Evolutionary conservation across 2,329 filamentous ascomycete genomes (phyloP).

Genomic region (Beauveria caledonica): DNA sequence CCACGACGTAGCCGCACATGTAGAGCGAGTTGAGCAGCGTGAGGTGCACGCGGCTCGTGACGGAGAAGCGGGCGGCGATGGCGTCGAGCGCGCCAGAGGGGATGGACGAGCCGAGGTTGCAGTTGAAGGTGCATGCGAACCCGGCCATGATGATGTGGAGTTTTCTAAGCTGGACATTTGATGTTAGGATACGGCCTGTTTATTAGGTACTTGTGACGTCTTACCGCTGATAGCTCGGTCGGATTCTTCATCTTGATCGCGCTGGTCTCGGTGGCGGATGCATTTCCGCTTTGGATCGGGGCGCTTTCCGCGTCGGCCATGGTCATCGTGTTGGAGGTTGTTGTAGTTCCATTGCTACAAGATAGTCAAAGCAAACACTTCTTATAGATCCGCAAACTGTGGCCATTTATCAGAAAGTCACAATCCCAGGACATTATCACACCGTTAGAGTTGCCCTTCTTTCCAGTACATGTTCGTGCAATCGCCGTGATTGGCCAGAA

Average conservation of each 20-base stretch:
- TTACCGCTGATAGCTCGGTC: constrained; percentile 23
- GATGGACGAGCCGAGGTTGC: constrained; percentile 29
- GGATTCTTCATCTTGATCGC: constrained; percentile 10
- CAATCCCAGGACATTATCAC: background rate
- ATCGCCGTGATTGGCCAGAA: constrained; percentile 11
- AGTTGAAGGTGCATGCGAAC: constrained; percentile 29
- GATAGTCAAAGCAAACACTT: background rate
- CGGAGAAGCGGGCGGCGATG: constrained; percentile 22
- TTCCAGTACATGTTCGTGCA: background rate
- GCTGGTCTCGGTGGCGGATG: background rate
- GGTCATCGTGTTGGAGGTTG: background rate
- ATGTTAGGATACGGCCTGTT: background rate
- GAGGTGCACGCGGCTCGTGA: constrained; percentile 20
- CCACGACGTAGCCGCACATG: constrained; percentile 28
- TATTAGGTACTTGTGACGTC: background rate
- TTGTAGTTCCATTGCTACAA: background rate
- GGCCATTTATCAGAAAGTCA: background rate
- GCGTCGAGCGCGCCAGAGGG: constrained; percentile 29
- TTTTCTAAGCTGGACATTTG: constrained; percentile 19
- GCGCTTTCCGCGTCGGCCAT: constrained; percentile 9
- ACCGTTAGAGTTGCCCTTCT: background rate
- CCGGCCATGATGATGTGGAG: constrained; percentile 27
- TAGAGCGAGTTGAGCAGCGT: constrained; percentile 28
- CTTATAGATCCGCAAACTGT: background rate
- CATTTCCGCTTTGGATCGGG: constrained; percentile 15